Percentiles rank a stretch among this genome's conserved stretches.
Evolutionary conservation across 1,139 yeast species (phyloP).

Genomic region (Diutina siamensis): DNA sequence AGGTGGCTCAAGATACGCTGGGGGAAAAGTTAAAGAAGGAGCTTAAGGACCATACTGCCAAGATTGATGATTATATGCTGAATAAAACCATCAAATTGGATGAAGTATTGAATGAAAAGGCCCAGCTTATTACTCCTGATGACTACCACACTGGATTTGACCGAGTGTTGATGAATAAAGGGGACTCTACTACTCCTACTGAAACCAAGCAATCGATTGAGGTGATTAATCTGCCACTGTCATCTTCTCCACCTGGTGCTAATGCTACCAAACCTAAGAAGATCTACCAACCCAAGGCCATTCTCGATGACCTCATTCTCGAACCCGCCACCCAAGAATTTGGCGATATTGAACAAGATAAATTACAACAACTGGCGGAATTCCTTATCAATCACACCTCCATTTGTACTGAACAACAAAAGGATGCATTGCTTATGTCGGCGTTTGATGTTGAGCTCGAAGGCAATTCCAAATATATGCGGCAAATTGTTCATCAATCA

Average conservation of each 20-base stretch:
- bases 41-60: slow-evolving; percentile 52
- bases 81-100: slow-evolving; percentile 53
- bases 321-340: slow-evolving; percentile 40
- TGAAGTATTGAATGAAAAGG: slow-evolving; percentile 59
- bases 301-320: slow-evolving; percentile 24
- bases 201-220: slow-evolving; percentile 3
- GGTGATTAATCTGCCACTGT: slow-evolving; percentile 2
- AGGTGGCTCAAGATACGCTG: slow-evolving; percentile 25
- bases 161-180: slow-evolving; percentile 64
- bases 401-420: slow-evolving; percentile 73
- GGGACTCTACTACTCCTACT: slow-evolving; percentile 12
- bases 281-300: slow-evolving; percentile 11
- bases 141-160: slow-evolving; percentile 95
- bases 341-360: slow-evolving; percentile 41
- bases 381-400: slow-evolving; percentile 49
- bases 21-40: slow-evolving; percentile 25
- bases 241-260: slow-evolving; percentile 2
- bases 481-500: slow-evolving; percentile 67
- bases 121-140: slow-evolving; percentile 71
- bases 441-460: slow-evolving; percentile 78
- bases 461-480: slow-evolving; percentile 40
- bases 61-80: slow-evolving; percentile 51
- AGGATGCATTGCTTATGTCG: slow-evolving; percentile 86
- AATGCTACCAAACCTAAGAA: slow-evolving; percentile 20
- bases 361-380: slow-evolving; percentile 37